phyloP scores from a whole-genome alignment of 2,329 filamentous ascomycete genomes.

The Leptodontidium sp. region DNA sequence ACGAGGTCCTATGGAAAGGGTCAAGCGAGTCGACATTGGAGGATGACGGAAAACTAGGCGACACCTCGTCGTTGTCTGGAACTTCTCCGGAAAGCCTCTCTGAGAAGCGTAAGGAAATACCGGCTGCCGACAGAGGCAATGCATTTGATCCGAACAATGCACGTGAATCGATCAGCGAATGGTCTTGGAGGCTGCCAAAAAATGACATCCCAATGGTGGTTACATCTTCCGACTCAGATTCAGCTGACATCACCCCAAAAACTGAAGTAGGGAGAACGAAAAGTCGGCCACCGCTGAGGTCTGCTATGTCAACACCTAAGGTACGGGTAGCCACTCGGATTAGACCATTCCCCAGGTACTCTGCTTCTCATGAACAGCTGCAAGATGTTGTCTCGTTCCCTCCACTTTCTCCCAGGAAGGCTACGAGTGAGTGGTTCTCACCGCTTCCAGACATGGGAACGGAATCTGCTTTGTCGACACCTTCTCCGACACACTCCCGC shows the following conservation, averaged over 20 bases:
- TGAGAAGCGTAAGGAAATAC: neutral
- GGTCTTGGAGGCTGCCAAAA: conserved; percentile 32
- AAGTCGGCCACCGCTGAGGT: neutral
- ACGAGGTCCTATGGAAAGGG: conserved; percentile 43
- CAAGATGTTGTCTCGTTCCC: conserved; percentile 42
- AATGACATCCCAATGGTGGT: conserved; percentile 23
- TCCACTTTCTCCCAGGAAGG: conserved; percentile 37
- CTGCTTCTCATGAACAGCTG: conserved; percentile 25
- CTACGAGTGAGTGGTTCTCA: conserved; percentile 41
- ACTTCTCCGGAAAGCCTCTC: neutral
- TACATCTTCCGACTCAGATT: conserved; percentile 34
- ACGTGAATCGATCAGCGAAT: conserved; percentile 37
- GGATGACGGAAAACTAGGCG: conserved; percentile 21
- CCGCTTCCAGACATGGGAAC: conserved; percentile 40
- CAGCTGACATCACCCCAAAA: conserved; percentile 10
- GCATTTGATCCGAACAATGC: conserved; percentile 39
- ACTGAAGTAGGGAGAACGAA: neutral
- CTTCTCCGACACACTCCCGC: conserved; percentile 7
- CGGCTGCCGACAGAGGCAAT: conserved; percentile 23
- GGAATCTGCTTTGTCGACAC: conserved; percentile 12
- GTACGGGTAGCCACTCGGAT: conserved; percentile 18
- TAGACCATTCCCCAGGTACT: conserved; percentile 21
- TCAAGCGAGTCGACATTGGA: conserved; percentile 16
- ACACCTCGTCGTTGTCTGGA: conserved; percentile 8
- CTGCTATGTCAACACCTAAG: conserved; percentile 16